Evolutionary conservation across 768 basidiomycete species (phyloP).

Genomic region (Lactifluus subvellereus): DNA sequence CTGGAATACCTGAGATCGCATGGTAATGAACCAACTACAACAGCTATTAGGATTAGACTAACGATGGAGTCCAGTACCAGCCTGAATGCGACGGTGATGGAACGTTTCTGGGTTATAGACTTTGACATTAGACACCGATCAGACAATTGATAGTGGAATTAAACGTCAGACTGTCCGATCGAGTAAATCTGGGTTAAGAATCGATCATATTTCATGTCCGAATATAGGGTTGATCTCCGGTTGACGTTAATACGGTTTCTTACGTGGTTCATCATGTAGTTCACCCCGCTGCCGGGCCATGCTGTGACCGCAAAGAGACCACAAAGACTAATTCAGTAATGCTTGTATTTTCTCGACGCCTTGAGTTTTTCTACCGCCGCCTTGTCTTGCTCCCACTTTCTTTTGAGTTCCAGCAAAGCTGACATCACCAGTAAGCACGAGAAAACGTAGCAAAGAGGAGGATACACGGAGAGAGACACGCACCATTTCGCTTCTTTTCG

Average conservation of each 20-base stretch:
- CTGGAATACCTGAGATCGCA: constrained; percentile 9
- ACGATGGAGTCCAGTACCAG: background rate
- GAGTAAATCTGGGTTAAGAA: background rate
- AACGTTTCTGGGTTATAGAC: background rate
- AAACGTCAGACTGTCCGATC: background rate
- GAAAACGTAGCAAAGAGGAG: constrained; percentile 5
- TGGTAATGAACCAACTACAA: background rate
- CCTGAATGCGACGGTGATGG: background rate
- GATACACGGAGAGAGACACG: constrained; percentile 15
- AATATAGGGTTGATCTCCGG: background rate
- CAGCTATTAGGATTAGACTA: background rate
- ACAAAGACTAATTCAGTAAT: constrained; percentile 47
- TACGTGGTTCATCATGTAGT: constrained; percentile 10
- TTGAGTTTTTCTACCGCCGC: constrained; percentile 76
- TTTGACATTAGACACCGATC: background rate
- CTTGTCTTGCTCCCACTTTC: constrained; percentile 86
- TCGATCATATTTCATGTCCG: background rate
- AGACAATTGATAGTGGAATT: background rate
- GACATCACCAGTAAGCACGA: constrained; percentile 1
- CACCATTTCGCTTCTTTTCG: constrained; percentile 83
- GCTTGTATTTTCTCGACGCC: constrained; percentile 76
- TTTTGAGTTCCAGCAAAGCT: constrained; percentile 59
- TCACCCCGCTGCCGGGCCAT: no score
- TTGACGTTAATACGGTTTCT: background rate
- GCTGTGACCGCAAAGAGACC: no score